These are phyloP conservation scores for Phenoliferia sp. DNA, from an alignment of 1,284 basidiomycete species.

Conservation along the genomic window DNA sequence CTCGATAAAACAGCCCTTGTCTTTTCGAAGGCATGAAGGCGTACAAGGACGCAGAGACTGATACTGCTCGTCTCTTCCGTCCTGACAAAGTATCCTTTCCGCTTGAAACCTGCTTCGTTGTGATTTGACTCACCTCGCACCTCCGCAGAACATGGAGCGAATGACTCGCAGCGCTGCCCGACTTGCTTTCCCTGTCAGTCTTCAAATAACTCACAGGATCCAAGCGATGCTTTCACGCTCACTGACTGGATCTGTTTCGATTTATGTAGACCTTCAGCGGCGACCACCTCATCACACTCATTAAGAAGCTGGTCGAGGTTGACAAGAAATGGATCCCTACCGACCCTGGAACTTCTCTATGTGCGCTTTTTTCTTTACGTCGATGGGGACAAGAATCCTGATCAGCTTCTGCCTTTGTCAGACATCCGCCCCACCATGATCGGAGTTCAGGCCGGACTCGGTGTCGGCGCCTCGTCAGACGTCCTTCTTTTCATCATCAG, in stretches of 20 bases:
- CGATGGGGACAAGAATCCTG: no score
- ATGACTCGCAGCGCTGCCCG: constrained; percentile 59
- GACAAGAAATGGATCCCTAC: constrained; percentile 93
- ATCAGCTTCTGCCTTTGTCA: neutral
- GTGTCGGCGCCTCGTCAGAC: constrained; percentile 80
- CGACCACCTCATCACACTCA: constrained; percentile 69
- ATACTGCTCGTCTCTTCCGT: constrained; percentile 81
- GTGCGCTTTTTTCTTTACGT: neutral
- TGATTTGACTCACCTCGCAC: neutral
- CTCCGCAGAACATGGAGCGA: constrained; percentile 75
- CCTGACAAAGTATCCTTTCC: constrained; percentile 63
- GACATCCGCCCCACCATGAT: constrained; percentile 66
- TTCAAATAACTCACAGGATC: neutral
- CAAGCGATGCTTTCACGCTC: neutral
- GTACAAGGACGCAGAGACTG: constrained; percentile 68
- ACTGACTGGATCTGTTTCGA: neutral
- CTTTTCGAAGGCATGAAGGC: constrained; percentile 74
- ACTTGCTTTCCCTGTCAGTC: constrained; percentile 56
- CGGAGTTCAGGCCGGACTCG: constrained; percentile 83
- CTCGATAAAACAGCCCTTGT: neutral
- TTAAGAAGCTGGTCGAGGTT: constrained; percentile 81
- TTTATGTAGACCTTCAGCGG: constrained; percentile 59
- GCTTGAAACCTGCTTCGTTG: neutral
- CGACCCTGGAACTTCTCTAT: constrained; percentile 72
- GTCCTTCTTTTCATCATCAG: constrained; percentile 90